phyloP scores from a whole-genome alignment of 2,329 filamentous ascomycete species.

The Aschersonia sp. region DNA sequence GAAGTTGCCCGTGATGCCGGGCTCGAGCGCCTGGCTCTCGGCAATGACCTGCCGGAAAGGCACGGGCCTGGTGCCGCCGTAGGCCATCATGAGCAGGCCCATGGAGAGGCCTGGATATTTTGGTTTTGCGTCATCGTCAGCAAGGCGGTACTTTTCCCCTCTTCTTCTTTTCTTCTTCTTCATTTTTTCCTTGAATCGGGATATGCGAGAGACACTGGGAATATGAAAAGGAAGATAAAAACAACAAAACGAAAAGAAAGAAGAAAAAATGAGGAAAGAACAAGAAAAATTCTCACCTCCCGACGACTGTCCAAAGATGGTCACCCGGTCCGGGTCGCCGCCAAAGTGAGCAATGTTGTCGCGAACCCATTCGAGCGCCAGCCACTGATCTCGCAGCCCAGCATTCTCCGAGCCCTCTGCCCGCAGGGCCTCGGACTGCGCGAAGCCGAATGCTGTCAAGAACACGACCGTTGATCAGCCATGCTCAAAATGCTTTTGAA shows the following conservation, averaged over 20 bases:
- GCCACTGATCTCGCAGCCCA: slow-evolving; percentile 37
- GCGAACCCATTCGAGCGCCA: slow-evolving; percentile 26
- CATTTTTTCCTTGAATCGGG: not conserved
- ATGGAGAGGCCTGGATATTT: slow-evolving; percentile 20
- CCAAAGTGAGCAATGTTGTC: slow-evolving; percentile 33
- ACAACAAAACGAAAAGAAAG: too few species aligned
- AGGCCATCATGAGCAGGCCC: slow-evolving; percentile 33
- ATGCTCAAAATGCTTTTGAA: not conserved
- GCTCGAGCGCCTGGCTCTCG: slow-evolving; percentile 34
- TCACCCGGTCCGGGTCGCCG: slow-evolving; percentile 29
- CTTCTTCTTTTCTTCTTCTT: not conserved
- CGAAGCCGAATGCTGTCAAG: slow-evolving; percentile 13
- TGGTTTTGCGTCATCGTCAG: not conserved
- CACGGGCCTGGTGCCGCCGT: slow-evolving; percentile 24
- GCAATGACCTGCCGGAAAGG: slow-evolving; percentile 31
- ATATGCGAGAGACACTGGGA: not conserved
- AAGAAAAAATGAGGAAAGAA: not conserved
- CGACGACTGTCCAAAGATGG: slow-evolving; percentile 17
- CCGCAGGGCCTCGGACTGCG: slow-evolving; percentile 9
- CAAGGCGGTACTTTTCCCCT: not conserved
- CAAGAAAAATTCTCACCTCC: slow-evolving; percentile 7
- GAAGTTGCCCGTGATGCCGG: slow-evolving; percentile 32
- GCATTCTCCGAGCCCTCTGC: slow-evolving; percentile 21
- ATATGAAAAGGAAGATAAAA: too few species aligned
- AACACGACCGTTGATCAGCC: not conserved